Conservation (phyloP, 192 early-diverging fungal genomes). For the Linnemannia exigua region DNA sequence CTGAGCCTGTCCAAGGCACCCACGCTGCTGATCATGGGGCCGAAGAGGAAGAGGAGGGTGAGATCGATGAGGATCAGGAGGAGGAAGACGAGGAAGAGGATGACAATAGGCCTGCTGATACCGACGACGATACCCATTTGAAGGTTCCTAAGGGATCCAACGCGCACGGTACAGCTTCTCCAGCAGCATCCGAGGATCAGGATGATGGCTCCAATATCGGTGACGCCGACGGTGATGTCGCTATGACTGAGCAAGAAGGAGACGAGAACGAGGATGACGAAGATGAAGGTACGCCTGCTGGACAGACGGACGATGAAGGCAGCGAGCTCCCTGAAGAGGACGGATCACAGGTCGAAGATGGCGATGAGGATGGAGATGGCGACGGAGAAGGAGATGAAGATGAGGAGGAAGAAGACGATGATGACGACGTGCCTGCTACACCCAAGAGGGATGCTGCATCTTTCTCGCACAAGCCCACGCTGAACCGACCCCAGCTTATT, state of each 20-base stretch:
- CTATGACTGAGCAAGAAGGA: constrained; percentile 24
- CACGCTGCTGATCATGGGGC: constrained; percentile 1
- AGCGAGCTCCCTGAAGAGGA: constrained; percentile 18
- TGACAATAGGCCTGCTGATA: constrained; percentile 18
- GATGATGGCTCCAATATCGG: background rate
- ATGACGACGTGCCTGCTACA: background rate
- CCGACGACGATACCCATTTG: constrained; percentile 6
- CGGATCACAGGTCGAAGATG: constrained; percentile 26
- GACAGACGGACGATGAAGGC: constrained; percentile 11
- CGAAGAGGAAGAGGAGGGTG: constrained; percentile 24
- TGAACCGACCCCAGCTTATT: constrained; percentile 44
- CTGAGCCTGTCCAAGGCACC: background rate
- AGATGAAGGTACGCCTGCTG: constrained; percentile 16
- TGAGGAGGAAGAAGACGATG: constrained; percentile 15
- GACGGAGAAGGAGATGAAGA: constrained; percentile 19
- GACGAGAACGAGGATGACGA: constrained; percentile 28
- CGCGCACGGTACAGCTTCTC: background rate
- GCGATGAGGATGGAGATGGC: constrained; percentile 22
- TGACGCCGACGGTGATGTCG: constrained; percentile 11
- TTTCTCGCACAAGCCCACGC: constrained; percentile 27
- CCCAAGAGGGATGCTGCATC: constrained; percentile 14
- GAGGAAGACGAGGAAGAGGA: background rate
- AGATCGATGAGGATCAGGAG: constrained; percentile 15
- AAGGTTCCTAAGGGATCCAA: background rate
- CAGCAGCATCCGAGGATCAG: constrained; percentile 2